Percentiles rank a stretch among this genome's conserved stretches.
These are phyloP conservation scores for Cercophora sp. DNA, from an alignment of 495 filamentous ascomycete species.

Conservation along the genomic window DNA sequence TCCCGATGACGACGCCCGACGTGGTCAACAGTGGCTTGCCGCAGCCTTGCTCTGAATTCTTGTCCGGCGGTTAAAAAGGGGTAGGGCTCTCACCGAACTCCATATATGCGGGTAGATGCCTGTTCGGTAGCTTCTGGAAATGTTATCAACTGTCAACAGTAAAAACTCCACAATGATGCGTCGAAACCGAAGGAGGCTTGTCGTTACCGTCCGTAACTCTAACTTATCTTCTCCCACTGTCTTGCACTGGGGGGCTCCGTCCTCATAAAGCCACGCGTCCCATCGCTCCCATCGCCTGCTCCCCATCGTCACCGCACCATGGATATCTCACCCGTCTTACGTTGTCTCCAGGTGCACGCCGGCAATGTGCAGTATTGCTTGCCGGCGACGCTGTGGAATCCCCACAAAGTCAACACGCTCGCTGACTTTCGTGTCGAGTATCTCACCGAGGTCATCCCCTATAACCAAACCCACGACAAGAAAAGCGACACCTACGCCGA, in stretches of 20 bases:
- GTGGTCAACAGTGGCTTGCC: not conserved
- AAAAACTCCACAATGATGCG: not conserved
- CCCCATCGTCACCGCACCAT: not conserved
- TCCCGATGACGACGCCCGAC: no score
- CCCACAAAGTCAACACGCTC: not conserved
- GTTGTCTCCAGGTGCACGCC: not conserved
- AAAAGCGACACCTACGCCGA: not conserved
- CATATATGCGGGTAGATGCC: not conserved
- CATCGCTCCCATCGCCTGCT: not conserved
- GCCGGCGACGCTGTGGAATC: not conserved
- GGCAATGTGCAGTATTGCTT: constrained; percentile 1
- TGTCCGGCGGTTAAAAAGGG: not conserved
- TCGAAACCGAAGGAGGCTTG: not conserved
- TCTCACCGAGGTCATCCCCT: not conserved
- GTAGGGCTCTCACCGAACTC: not conserved
- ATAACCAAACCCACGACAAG: constrained; percentile 2
- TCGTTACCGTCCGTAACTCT: not conserved
- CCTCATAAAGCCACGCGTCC: no score
- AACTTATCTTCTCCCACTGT: not conserved
- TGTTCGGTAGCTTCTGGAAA: not conserved
- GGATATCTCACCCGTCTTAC: not conserved
- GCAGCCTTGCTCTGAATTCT: not conserved
- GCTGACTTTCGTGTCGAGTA: not conserved
- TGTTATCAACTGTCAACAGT: not conserved
- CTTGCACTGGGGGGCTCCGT: not conserved